These are phyloP conservation scores for Margaritispora aquatica DNA, from an alignment of 495 filamentous ascomycete genomes.

Conservation along the genomic window DNA sequence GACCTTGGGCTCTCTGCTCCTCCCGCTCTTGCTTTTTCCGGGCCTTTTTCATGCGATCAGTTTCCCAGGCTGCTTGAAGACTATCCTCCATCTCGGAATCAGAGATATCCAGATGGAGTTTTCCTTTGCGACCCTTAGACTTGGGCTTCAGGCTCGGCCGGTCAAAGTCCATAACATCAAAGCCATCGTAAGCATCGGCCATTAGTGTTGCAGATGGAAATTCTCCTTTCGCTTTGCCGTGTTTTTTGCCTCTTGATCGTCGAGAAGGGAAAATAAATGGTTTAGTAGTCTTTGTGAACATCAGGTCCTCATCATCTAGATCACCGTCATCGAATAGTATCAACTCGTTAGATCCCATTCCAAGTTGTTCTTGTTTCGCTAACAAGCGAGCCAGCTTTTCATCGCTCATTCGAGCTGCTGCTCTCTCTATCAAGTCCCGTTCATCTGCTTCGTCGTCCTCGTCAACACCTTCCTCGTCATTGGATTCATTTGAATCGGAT, in stretches of 20 bases:
- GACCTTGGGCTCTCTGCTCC: conserved; percentile 66
- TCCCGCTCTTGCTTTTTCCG: conserved; percentile 71
- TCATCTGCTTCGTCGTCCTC: conserved; percentile 25
- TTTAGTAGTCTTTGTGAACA: too few relatives aligned
- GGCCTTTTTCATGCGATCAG: conserved; percentile 79
- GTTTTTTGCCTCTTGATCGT: conserved; percentile 2
- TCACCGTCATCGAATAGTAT: conserved; percentile 41
- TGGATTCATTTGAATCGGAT: conserved; percentile 22
- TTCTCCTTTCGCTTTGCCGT: conserved; percentile 11
- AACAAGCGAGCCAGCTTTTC: conserved; percentile 53
- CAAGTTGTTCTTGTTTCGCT: conserved; percentile 61
- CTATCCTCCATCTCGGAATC: conserved; percentile 69
- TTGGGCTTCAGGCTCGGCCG: conserved; percentile 52
- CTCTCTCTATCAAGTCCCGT: conserved; percentile 25
- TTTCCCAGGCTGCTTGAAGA: conserved; percentile 59
- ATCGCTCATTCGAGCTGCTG: conserved; percentile 39
- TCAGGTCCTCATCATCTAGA: conserved; percentile 19
- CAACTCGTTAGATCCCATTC: conserved; percentile 50
- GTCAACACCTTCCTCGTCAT: conserved; percentile 20
- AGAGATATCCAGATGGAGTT: conserved; percentile 47
- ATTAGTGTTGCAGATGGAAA: conserved; percentile 32
- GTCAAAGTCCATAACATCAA: conserved; percentile 80
- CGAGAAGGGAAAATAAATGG: too few relatives aligned
- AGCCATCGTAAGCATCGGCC: conserved; percentile 68
- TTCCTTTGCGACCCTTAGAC: conserved; percentile 50